Evolutionary conservation across 768 basidiomycete genomes (phyloP).

Genomic region (Panaeolus papilionaceus): DNA sequence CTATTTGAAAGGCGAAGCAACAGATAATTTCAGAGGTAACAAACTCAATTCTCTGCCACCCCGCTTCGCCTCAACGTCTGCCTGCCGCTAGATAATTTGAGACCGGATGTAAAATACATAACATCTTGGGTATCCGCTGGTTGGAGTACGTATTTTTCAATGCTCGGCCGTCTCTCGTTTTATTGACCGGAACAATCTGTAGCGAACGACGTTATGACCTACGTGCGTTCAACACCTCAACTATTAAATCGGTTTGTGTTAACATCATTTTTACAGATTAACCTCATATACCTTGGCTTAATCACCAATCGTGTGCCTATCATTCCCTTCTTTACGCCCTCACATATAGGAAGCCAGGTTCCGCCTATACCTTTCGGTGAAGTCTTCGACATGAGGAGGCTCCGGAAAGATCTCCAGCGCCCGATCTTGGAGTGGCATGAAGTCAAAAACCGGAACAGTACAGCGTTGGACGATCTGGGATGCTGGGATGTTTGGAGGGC

Average conservation of each 20-base stretch:
- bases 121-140: slow-evolving; percentile 81
- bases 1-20: slow-evolving; percentile 56
- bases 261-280: slow-evolving; percentile 39
- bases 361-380: slow-evolving; percentile 61
- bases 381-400: slow-evolving; percentile 63
- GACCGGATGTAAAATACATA: slow-evolving; percentile 65
- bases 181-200: slow-evolving; percentile 61
- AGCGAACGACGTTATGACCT: slow-evolving; percentile 85
- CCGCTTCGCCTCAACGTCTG: slow-evolving; percentile 3
- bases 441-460: slow-evolving; percentile 55
- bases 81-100: slow-evolving; percentile 61
- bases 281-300: slow-evolving; percentile 64
- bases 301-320: slow-evolving; percentile 67
- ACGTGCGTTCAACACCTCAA: slow-evolving; percentile 42
- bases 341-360: slow-evolving; percentile 57
- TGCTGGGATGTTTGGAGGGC: slow-evolving; percentile 62
- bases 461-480: slow-evolving; percentile 52
- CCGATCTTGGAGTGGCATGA: slow-evolving; percentile 70
- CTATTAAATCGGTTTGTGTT: neutral
- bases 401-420: slow-evolving; percentile 47
- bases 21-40: slow-evolving; percentile 61
- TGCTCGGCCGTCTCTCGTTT: slow-evolving; percentile 15
- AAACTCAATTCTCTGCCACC: neutral
- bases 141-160: slow-evolving; percentile 59
- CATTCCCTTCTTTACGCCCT: slow-evolving; percentile 62